Evolutionary conservation across 768 basidiomycete species (phyloP).

Genomic region (Pilatotrama ljubarskyi): DNA sequence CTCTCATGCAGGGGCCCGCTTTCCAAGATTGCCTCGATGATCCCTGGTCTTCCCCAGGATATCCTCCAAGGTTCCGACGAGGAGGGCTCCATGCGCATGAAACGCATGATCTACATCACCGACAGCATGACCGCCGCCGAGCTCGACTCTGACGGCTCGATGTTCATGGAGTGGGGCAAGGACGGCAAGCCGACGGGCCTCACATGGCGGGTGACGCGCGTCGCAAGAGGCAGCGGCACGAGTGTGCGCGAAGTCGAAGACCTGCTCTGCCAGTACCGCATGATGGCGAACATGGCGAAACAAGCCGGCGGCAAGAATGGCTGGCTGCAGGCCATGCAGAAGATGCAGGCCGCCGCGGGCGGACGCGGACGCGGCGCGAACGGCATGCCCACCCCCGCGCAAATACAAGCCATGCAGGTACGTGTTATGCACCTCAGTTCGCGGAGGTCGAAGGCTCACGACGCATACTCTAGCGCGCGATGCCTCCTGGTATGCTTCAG

Average conservation of each 20-base stretch:
- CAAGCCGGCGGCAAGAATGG: conserved; percentile 97
- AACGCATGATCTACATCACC: conserved; percentile 97
- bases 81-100: conserved; percentile 87
- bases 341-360: conserved; percentile 85
- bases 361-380: conserved; percentile 85
- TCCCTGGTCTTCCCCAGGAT: conserved; percentile 92
- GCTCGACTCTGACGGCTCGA: conserved; percentile 91
- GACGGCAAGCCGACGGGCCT: conserved; percentile 84
- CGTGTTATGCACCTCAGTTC: conserved; percentile 28
- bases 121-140: conserved; percentile 95
- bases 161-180: conserved; percentile 83
- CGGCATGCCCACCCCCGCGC: conserved; percentile 89
- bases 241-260: conserved; percentile 98
- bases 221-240: conserved; percentile 92
- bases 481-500: conserved; percentile 95
- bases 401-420: conserved; percentile 94
- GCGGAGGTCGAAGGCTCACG: neutral
- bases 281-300: conserved; percentile 99
- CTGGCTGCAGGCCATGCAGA: conserved; percentile 89
- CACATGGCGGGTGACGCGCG: conserved; percentile 87
- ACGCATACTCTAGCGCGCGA: conserved; percentile 58
- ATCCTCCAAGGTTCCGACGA: conserved; percentile 92
- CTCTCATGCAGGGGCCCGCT: conserved; percentile 81
- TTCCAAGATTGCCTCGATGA: conserved; percentile 98
- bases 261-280: conserved; percentile 90